Base-by-base conservation (phyloP, 352 stramenopile species). In the Globisporangium parvum region DNA sequence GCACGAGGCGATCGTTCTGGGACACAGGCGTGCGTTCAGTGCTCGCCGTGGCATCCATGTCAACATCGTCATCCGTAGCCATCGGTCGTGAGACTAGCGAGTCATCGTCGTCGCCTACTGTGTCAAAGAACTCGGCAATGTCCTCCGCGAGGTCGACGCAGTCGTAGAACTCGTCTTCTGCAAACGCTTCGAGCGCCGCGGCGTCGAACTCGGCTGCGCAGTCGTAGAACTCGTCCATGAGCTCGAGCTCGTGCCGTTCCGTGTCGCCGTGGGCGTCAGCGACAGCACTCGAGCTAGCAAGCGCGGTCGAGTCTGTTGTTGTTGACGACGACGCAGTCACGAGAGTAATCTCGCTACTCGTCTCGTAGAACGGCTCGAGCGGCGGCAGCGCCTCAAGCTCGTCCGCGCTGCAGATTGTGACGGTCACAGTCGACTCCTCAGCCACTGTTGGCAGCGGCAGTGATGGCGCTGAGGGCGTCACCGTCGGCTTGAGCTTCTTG, bases 151-250 rank as follows among this genome's bases (percentile, higher is more conserved):
- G 58, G 48, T 89, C 76, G 8, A 92, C 50, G 52, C 85, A 93
- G 51, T 95, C 85, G 44, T 90, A 95, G 57, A 91, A 95, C 40
- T 92, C 77, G 28, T 95, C 85, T 66, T 95, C 85, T 0, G 78
- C 82, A 53, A 88, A 78, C 14, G 75, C 69, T 52, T 95, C 70
- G 45, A 87, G 59, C 3, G 57, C 52, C 4, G 70, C 70, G 45
- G 75, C 73, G 41, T 91, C 80, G 41, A 74, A 86, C 23, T 81
- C 75, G 11, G 67, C 69, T 12, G 77, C 53, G 47, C 80, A 92
- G 21, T 95, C 80, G 57, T 88, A 92, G 55, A 91, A 95, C n/a
- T 92, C 79, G 55, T 93, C 81, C n/a, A 92, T 52, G 3, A 91
- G 51, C 20, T 75, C 59, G 12, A 83, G 53, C 23, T 71, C 66